phyloP scores from a whole-genome alignment of 768 basidiomycete genomes.

The Amyloporia xantha region DNA sequence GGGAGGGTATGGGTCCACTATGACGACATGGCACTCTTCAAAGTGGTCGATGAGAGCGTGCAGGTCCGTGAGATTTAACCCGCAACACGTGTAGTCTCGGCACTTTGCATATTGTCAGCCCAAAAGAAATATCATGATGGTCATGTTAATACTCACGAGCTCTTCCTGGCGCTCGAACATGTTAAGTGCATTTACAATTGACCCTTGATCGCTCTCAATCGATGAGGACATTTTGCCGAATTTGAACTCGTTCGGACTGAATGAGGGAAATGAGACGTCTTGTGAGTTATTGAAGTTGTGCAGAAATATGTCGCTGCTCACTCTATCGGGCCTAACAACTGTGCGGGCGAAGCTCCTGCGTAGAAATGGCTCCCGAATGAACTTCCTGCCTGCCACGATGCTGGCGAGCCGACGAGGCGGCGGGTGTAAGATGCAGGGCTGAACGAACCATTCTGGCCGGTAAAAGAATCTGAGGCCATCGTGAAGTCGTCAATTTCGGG shows the following conservation, averaged over 20 bases:
- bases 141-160: slow-evolving; percentile 41
- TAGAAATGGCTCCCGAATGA: slow-evolving; percentile 61
- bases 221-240: slow-evolving; percentile 44
- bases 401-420: slow-evolving; percentile 64
- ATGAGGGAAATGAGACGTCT: neutral
- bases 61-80: slow-evolving; percentile 65
- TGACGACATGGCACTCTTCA: slow-evolving; percentile 82
- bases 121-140: too few species aligned
- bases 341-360: slow-evolving; percentile 56
- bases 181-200: slow-evolving; percentile 59
- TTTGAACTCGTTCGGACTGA: slow-evolving; percentile 41
- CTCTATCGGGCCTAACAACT: slow-evolving; percentile 60
- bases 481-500: slow-evolving; percentile 21
- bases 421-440: slow-evolving; percentile 63
- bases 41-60: slow-evolving; percentile 89
- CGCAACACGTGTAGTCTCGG: slow-evolving; percentile 89
- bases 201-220: slow-evolving; percentile 52
- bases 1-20: slow-evolving; percentile 41
- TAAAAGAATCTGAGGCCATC: slow-evolving; percentile 45
- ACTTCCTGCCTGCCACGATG: slow-evolving; percentile 61
- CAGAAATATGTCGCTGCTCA: slow-evolving; percentile 33
- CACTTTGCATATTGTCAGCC: too few species aligned
- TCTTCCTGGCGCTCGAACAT: slow-evolving; percentile 68
- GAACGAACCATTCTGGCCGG: slow-evolving; percentile 39
- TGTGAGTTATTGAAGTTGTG: neutral